These are phyloP conservation scores for Stenocarpella maydis DNA, from an alignment of 2,329 filamentous ascomycete genomes.

Conservation along the genomic window DNA sequence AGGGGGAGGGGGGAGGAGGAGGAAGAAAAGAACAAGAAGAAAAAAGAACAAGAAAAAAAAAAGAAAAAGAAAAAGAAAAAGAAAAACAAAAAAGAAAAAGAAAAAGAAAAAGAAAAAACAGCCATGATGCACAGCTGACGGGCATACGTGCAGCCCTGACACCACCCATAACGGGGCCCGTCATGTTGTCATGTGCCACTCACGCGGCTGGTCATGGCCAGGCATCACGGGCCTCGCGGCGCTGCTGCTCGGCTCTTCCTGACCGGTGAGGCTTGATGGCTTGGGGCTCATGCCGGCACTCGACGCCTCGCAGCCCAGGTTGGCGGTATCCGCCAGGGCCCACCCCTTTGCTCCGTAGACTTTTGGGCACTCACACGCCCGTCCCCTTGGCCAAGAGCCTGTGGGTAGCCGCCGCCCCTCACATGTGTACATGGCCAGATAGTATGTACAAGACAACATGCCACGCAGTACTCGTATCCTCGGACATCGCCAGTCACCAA, in stretches of 20 bases:
- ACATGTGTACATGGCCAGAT: too few relatives aligned
- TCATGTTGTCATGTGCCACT: slow-evolving; percentile 14
- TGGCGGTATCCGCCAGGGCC: slow-evolving; percentile 14
- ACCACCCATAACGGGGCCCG: slow-evolving; percentile 15
- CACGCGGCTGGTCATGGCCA: too few relatives aligned
- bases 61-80: not conserved
- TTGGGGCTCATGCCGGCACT: slow-evolving; percentile 14
- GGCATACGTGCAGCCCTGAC: slow-evolving; percentile 17
- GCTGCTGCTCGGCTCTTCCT: slow-evolving; percentile 11
- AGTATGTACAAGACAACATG: too few relatives aligned
- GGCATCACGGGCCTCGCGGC: slow-evolving; percentile 17
- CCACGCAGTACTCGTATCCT: too few relatives aligned
- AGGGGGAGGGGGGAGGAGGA: too few relatives aligned
- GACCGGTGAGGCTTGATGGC: slow-evolving; percentile 17
- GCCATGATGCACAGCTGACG: slow-evolving; percentile 10
- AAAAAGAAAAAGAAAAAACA: not conserved
- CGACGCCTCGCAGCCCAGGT: not conserved
- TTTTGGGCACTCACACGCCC: not conserved
- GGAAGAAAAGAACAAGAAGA: too few relatives aligned
- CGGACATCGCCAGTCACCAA: not conserved
- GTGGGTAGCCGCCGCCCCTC: slow-evolving; percentile 12
- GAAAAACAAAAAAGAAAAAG: too few relatives aligned
- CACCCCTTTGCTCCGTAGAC: too few relatives aligned
- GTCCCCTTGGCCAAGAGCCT: slow-evolving; percentile 11
- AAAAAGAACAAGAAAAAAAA: too few relatives aligned